Base-by-base conservation (phyloP, 257 asterid genomes). In the Przewalskia tangutica region DNA sequence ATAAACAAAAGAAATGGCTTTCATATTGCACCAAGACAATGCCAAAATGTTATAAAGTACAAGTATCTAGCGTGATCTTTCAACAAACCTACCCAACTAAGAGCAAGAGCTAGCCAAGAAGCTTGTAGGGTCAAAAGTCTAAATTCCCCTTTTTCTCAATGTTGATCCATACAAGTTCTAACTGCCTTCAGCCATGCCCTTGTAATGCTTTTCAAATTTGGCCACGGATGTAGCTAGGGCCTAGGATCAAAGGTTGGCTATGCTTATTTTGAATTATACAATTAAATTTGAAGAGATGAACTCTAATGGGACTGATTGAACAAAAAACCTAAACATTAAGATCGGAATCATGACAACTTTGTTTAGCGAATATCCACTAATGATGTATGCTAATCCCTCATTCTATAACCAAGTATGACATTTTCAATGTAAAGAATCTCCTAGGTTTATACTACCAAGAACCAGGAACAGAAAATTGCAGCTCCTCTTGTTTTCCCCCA, bases 201-300 rank as follows among this genome's bases (percentile, higher is more conserved):
- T 70, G 77, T 48, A 70, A 70, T 70, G 56, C n/a, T 70, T 67
- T 70, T 42, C 77, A n/a, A 13, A 5, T 70, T 68, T 70, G 77
- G 38, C 14, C 38, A 12, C 77, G 42, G 16, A 70, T 70, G 38
- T 48, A 68, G 77, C 55, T 42, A n/a, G 38, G 77, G 42, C 42
- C 55, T 42, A n/a, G 38, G 77, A 70, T 68, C 77, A 68, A 68
- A 68, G 36, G 77, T 23, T n/a, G 54, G n/a, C 7, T 18, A 17
- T 4, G 51, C 77, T 67, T 17, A 67, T 67, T 40, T 16, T 17
- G 34, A 42, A 10, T n/a, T 70, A 36, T 70, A n/a, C 77, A 18
- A 70, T n/a, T 70, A 10, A n/a, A 40, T 42, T 40, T 44, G 34
- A 42, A 42, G 36, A 42, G 54, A 70, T 68, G 77, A 18, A 44